Evolutionary conservation across 1,284 basidiomycete species (phyloP), one percentile per base, ranked within the genome.

Genomic region (Microstroma glucosiphilum): DNA sequence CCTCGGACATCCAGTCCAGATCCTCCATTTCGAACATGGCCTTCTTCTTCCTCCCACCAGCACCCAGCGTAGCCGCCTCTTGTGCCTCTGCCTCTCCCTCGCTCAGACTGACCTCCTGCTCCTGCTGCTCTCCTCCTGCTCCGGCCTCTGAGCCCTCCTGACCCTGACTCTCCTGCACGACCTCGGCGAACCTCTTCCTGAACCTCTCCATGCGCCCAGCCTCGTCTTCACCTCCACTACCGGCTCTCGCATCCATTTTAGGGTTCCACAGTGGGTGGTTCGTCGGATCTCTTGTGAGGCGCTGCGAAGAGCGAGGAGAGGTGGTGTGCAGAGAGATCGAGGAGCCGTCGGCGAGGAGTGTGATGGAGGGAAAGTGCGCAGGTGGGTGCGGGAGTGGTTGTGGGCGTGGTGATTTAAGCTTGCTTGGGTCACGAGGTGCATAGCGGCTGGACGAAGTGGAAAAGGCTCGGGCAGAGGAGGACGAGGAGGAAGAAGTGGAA

Each of bases 221-320:
- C 66, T 78, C 75, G 58, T 76, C 76, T 46, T 71, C 73, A 6
- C 63, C 73, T 19, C 73, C 73, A 58, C 67, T 69, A 40, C 63
- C 59, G 4, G 46, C 46, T 17, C 58, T 21, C 37, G 30, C 17
- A 25, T 64, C 61, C 54, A 62, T 43, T 11, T 26, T 53, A 1
- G 74, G 76, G 66, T 77, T 77, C 76, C 77, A 77, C 56, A 78
- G 68, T 26, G 76, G 75, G 62, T 77, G 75, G 66, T 77, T 78
- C 40, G 73, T 76, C 13, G 68, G 65, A 59, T 78, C 77, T 19
- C 76, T 62, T 40, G 77, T 75, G 56, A 77, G 64, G 1, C 69
- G 65, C 7, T 60, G 63, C 9, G 72, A 42, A 40, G 67, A 62
- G 11, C 75, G 68, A 0, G 77, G 77, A 54, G 74, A 76, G 21